Evolutionary conservation across 495 filamentous ascomycete genomes (phyloP), one percentile per base, ranked within the genome.

Genomic region (Niebla homalea): DNA sequence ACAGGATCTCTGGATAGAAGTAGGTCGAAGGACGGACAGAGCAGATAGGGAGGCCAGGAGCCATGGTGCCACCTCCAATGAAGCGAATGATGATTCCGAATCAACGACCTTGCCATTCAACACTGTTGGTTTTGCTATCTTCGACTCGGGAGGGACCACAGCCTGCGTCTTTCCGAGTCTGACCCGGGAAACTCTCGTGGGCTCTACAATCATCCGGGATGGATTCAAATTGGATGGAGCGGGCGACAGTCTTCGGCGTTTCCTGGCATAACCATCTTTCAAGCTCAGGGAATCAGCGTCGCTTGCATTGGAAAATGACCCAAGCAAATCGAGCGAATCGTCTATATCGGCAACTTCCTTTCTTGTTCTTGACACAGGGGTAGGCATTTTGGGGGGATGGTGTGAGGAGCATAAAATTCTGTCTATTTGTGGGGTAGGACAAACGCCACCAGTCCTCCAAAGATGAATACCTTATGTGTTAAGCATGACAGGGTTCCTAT

Each of bases 1-100:
- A 65, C 85, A 93, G 44, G 79, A 84, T 54, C 81, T 84, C 57
- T 98, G 92, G 69, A 98, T 97, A 48, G 81, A 81, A 0, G 92
- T 97, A 0, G 92, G 92, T 42, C 81, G 71, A 51, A 79, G 83
- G 62, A 98, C 94, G 22, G 87, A 84, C 85, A 98, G 85, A 44
- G 83, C 80, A 42, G 78, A 67, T 45, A 98, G 73, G 2, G 90
- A 87, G 44, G 79, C 77, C n/a, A 89, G 76, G 8, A 98, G 79
- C 92, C 92, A 97, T 64, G 84, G 89, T 39, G 80, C 73, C 2
- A 97, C 78, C 15, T 77, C 74, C 32, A 98, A 64, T 11, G 73
- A 73, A 18, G 81, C 76, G 59, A 98, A 98, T 19, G 75, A 87
- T 5, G 78, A 76, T 52, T 74, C 69, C 43, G 64, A 64, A 46